A percentile compares a stretch with the other conserved stretches of the same genome.
Conservation (phyloP, 2,329 filamentous ascomycete species). For the Clarireedia monteithiana region DNA sequence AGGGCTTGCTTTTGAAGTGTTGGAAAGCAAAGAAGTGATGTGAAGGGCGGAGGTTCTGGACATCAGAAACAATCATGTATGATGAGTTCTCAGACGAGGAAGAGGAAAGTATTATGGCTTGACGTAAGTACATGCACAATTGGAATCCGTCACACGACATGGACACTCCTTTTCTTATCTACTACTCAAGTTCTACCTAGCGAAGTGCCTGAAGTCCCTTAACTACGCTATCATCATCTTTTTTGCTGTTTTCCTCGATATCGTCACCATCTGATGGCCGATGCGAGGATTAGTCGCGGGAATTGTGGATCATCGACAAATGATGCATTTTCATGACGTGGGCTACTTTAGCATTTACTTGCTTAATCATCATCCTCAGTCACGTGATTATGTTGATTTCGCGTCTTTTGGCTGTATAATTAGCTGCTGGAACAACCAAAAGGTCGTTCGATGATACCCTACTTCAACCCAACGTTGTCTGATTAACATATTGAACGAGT, state of each 20-base stretch:
- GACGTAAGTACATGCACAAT: background rate
- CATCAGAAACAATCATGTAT: background rate
- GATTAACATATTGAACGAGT: background rate
- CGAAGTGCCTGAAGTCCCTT: background rate
- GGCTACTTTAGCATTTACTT: background rate
- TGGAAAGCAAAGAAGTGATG: too few relatives aligned
- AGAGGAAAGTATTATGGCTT: background rate
- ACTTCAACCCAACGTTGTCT: background rate
- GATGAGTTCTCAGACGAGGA: background rate
- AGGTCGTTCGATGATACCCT: background rate
- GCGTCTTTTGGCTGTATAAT: background rate
- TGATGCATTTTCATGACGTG: background rate
- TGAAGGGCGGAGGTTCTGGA: background rate
- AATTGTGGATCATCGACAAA: background rate
- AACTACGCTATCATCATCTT: background rate
- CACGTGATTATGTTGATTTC: background rate
- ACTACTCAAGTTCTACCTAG: too few relatives aligned
- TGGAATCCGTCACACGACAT: background rate
- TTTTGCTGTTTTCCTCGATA: background rate
- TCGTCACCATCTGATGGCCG: slow-evolving; percentile 1
- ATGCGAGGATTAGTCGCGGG: background rate
- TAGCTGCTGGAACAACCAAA: background rate
- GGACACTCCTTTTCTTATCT: too few relatives aligned
- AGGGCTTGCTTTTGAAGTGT: too few relatives aligned
- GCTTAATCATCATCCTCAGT: background rate